Evolutionary conservation across 352 stramenopile species (phyloP).

Genomic region (Phytophthora meadii): DNA sequence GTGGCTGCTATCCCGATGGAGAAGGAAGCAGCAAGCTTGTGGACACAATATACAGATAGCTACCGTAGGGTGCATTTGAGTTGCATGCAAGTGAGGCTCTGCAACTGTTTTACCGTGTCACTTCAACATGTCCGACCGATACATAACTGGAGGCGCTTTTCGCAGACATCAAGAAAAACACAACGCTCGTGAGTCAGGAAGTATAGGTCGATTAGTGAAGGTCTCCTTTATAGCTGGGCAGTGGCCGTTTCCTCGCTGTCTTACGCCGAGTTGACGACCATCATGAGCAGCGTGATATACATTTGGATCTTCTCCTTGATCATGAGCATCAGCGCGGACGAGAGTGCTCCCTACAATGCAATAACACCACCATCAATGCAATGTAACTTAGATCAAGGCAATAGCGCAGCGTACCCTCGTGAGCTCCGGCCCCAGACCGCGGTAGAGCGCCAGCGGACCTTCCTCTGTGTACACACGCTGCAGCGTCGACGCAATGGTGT

Average conservation of each 20-base stretch:
- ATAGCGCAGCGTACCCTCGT: slow-evolving; percentile 65
- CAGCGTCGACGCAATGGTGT: slow-evolving; percentile 82
- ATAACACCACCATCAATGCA: background rate
- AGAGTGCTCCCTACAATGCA: slow-evolving; percentile 90
- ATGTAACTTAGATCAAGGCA: background rate
- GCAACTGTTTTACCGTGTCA: background rate
- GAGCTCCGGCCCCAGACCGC: slow-evolving; percentile 94
- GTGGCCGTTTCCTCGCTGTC: background rate
- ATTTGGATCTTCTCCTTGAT: slow-evolving; percentile 97
- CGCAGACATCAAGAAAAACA: slow-evolving; percentile 14
- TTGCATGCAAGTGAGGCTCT: too few relatives aligned
- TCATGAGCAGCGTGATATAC: slow-evolving; percentile 87
- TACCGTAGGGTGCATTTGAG: too few relatives aligned
- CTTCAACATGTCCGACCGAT: slow-evolving; percentile 6
- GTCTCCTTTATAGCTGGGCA: slow-evolving; percentile 4
- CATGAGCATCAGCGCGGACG: slow-evolving; percentile 97
- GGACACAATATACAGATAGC: too few relatives aligned
- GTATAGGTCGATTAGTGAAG: slow-evolving; percentile 14
- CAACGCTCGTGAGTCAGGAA: background rate
- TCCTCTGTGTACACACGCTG: slow-evolving; percentile 85
- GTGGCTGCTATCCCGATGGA: background rate
- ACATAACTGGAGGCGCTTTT: slow-evolving; percentile 14
- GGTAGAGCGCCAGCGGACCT: slow-evolving; percentile 91
- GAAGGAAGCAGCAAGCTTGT: background rate
- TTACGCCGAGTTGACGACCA: slow-evolving; percentile 60